Evolutionary conservation across 2,329 filamentous ascomycete species (phyloP).

Genomic region (Delphinella strobiligena): DNA sequence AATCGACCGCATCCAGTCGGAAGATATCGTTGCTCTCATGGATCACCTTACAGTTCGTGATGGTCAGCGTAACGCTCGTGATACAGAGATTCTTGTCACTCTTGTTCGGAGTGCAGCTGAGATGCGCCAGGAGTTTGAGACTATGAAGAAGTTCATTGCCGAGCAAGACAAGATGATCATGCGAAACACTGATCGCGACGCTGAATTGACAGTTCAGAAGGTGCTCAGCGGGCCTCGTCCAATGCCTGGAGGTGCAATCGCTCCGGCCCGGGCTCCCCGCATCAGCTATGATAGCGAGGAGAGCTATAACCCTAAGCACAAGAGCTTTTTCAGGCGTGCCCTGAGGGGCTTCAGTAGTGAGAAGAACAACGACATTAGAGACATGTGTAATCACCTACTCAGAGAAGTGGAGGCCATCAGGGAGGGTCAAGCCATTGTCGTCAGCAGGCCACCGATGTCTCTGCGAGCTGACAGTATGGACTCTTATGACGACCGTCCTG

Average conservation of each 20-base stretch:
- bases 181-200: conserved; percentile 73
- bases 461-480: conserved; percentile 38
- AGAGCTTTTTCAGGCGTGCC: conserved; percentile 89
- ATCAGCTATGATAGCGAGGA: conserved; percentile 40
- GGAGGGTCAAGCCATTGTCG: conserved; percentile 23
- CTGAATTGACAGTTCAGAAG: conserved; percentile 72
- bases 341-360: conserved; percentile 81
- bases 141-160: conserved; percentile 84
- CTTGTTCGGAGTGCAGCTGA: conserved; percentile 88
- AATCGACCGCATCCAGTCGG: conserved; percentile 85
- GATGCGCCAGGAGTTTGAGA: conserved; percentile 93
- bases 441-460: conserved; percentile 12
- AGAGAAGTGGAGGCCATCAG: conserved; percentile 69
- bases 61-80: conserved; percentile 86
- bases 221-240: conserved; percentile 78
- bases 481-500: conserved; percentile 62
- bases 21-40: conserved; percentile 95
- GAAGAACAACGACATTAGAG: conserved; percentile 82
- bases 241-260: conserved; percentile 33
- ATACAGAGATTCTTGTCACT: conserved; percentile 91
- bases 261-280: conserved; percentile 50
- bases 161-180: conserved; percentile 86
- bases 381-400: conserved; percentile 81
- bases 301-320: conserved; percentile 61
- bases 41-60: conserved; percentile 96